Evolutionary conservation across 768 basidiomycete genomes (phyloP), one percentile per base, ranked within the genome.

Genomic region (Flagelloscypha sp.): DNA sequence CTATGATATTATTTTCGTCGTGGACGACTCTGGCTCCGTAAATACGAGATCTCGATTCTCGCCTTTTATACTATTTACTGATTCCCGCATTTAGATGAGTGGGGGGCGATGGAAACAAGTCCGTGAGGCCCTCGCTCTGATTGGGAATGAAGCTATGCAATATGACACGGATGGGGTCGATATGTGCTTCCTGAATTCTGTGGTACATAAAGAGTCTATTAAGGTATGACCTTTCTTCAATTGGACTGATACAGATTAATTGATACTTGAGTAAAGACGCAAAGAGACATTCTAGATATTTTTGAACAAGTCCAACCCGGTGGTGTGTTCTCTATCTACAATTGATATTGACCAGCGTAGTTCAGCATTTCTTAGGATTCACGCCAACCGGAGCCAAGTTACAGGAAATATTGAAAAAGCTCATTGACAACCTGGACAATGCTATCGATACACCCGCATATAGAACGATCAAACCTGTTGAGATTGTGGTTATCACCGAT

Each of bases 401-500:
- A 19, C 16, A 34, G 12, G 25, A 18, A 4, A 27, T 41, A 16
- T 12, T 41, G 10, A 18, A 7, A 15, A 4, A 40, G 15, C 27
- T 42, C 18, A 41, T 41, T 27, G 6, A 3, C 21, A 33, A 37
- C 7, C 39, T 41, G n/a, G 40, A 41, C 24, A 19, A 16, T n/a
- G 40, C 40, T 16, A 41, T 41, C 20, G 28, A 33, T 20, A 41
- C 18, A 16, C 27, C 39, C 12, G 30, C 29, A 32, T 41, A 41
- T 18, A n/a, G 20, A 11, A 21, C 41, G 13, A 41, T 41, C 39
- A 42, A 41, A 27, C 40, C 39, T 8, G 21, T 41, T 11, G 40
- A 41, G 23, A 9, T 41, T 11, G 41, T 41, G 17, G 22, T 25
- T 24, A 35, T 41, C 16, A 41, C 40, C n/a, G 40, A 41, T 21